These are phyloP conservation scores for Boletus rubroflammeus DNA, from an alignment of 768 basidiomycete genomes.

Conservation along the genomic window DNA sequence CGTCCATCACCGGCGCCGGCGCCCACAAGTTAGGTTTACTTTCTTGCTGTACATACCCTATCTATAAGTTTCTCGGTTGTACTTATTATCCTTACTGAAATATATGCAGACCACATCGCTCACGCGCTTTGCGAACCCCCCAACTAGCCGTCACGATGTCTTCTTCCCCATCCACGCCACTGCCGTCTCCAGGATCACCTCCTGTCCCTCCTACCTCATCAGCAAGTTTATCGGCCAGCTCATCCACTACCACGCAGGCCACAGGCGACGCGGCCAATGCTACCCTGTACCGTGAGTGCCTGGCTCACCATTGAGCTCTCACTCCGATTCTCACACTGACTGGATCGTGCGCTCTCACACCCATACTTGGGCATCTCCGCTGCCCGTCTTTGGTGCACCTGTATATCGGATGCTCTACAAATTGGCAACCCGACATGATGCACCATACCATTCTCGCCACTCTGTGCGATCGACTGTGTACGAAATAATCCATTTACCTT, in stretches of 20 bases:
- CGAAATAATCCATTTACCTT: neutral
- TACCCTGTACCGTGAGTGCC: slow-evolving; percentile 27
- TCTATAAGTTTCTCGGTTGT: neutral
- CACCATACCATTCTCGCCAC: neutral
- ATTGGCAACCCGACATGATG: neutral
- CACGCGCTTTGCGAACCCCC: neutral
- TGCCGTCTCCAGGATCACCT: neutral
- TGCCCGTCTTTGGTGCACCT: neutral
- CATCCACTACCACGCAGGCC: neutral
- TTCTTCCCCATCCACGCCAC: neutral
- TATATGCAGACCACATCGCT: slow-evolving; percentile 7
- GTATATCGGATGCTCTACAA: neutral
- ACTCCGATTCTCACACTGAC: slow-evolving; percentile 19
- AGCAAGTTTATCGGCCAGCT: neutral
- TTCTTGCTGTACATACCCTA: neutral
- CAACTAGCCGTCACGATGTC: slow-evolving; percentile 13
- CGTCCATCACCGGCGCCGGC: neutral
- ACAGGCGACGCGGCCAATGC: slow-evolving; percentile 16
- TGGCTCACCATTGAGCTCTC: neutral
- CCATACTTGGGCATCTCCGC: neutral
- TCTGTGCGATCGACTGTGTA: slow-evolving; percentile 3
- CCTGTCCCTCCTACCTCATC: neutral
- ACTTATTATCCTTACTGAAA: neutral
- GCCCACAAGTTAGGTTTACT: neutral
- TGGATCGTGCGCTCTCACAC: slow-evolving; percentile 8